These are phyloP conservation scores for Didymosphaeria variabile DNA, from an alignment of 2,329 filamentous ascomycete genomes.

Conservation along the genomic window DNA sequence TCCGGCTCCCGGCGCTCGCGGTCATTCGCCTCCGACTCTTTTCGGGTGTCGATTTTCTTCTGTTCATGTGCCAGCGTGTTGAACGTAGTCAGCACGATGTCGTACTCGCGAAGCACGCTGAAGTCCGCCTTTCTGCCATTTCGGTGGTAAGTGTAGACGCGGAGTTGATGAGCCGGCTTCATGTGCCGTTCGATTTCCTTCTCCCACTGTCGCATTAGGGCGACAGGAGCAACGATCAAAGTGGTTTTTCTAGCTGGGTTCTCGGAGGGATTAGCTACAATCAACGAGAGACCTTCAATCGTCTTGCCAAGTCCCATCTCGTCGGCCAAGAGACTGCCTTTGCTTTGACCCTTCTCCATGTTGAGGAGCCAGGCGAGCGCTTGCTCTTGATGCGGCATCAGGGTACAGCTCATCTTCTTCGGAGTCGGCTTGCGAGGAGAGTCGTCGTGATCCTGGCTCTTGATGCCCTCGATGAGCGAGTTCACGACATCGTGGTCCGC, in stretches of 20 bases:
- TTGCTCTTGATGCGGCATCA: conserved; percentile 85
- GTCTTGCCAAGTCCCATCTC: conserved; percentile 85
- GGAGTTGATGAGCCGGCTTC: conserved; percentile 65
- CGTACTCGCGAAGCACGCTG: conserved; percentile 69
- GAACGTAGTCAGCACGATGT: conserved; percentile 82
- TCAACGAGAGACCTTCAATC: conserved; percentile 81
- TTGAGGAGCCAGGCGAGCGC: conserved; percentile 79
- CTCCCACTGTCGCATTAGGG: conserved; percentile 85
- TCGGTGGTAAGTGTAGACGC: conserved; percentile 75
- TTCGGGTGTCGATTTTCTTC: conserved; percentile 66
- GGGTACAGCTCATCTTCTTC: conserved; percentile 69
- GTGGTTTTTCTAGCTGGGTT: conserved; percentile 73
- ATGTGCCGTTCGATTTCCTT: conserved; percentile 79
- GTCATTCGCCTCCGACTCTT: conserved; percentile 54
- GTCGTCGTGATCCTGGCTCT: conserved; percentile 45
- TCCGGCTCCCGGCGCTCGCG: conserved; percentile 51
- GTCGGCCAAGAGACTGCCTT: conserved; percentile 73
- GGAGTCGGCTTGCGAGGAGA: conserved; percentile 72
- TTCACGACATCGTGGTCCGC: conserved; percentile 36
- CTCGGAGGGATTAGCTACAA: conserved; percentile 71
- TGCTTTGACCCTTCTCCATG: conserved; percentile 75
- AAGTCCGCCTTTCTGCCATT: conserved; percentile 63
- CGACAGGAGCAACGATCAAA: conserved; percentile 83
- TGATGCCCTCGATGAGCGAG: conserved; percentile 44
- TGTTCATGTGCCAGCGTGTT: conserved; percentile 74